Base-by-base conservation (phyloP, 2,329 filamentous ascomycete species). In the Monilinia polystroma region DNA sequence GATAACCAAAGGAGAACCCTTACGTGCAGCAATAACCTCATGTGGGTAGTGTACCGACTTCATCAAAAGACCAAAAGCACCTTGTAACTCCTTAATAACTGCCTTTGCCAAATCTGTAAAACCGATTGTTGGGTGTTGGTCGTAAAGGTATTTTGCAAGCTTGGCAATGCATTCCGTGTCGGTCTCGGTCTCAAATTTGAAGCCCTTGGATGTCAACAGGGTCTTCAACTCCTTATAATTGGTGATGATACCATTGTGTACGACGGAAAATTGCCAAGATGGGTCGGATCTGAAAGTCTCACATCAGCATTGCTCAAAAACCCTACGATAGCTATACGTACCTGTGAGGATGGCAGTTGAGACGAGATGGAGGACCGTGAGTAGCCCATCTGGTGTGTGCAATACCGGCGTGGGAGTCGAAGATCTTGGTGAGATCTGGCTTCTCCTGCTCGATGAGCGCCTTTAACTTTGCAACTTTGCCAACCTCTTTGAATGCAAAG, bases 201-300 rank as follows among this genome's bases (percentile, higher is more conserved):
- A 96, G 78, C 95, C 95, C 87, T 98, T 99, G 84, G 85, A 86
- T 82, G 90, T 87, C 74, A 99, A 86, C 71, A 99, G 88, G 70
- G 90, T 92, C 88, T 94, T 97, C 76, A 99, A 84, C 83, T 99
- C 95, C 86, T 99, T 99, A 88, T 99, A 99, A 87, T 99, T 99
- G 84, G 95, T 99, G 82, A 99, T 99, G 85, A 99, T 99, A 78
- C 95, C 95, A 82, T 99, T 99, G 90, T 99, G 95, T 69, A 98
- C 95, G 75, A 99, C 89, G 72, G 92, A 86, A 80, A 99, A 99
- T 82, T 99, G 91, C 93, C 94, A 99, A 76, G 83, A 91, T 75
- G 90, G 87, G 80, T 99, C 95, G 72, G 94, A 98, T 81, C 93
- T 96, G 72, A 23, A 68, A 64, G 43, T 58, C 20, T 49, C 18